Conservation (phyloP, 345 rosid genomes). For the Citrus glauca region DNA sequence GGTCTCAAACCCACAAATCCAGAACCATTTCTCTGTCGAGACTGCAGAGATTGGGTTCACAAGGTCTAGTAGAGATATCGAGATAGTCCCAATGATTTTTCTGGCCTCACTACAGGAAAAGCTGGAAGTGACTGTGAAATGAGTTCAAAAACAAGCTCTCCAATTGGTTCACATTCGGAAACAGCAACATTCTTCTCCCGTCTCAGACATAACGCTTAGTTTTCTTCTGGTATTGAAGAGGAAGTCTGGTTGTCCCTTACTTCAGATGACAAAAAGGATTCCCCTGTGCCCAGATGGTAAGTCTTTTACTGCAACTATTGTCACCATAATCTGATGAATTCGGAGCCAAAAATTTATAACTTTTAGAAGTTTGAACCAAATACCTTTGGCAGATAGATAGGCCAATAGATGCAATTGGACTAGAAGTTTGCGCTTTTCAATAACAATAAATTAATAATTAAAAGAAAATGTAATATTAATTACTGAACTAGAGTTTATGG, state of each 20-base stretch:
- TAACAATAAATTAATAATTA: no score
- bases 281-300: neutral
- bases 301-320: conserved; percentile 17
- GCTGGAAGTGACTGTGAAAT: neutral
- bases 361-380: neutral
- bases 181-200: conserved; percentile 15
- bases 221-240: conserved; percentile 16
- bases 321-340: conserved; percentile 12
- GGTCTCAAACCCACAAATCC: conserved; percentile 3
- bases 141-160: conserved; percentile 28
- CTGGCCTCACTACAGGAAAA: neutral
- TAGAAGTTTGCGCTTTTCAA: neutral
- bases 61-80: conserved; percentile 21
- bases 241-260: conserved; percentile 17
- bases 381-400: neutral
- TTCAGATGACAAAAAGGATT: neutral
- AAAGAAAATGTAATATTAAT: no score
- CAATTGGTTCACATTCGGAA: conserved; percentile 25
- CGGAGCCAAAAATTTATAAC: neutral
- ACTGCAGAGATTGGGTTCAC: conserved; percentile 19
- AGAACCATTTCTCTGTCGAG: conserved; percentile 26
- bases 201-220: conserved; percentile 16
- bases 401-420: neutral
- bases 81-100: conserved; percentile 16
- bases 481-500: no score